These are phyloP conservation scores for Rhodocollybia butyracea DNA, from an alignment of 768 basidiomycete species.

Conservation along the genomic window DNA sequence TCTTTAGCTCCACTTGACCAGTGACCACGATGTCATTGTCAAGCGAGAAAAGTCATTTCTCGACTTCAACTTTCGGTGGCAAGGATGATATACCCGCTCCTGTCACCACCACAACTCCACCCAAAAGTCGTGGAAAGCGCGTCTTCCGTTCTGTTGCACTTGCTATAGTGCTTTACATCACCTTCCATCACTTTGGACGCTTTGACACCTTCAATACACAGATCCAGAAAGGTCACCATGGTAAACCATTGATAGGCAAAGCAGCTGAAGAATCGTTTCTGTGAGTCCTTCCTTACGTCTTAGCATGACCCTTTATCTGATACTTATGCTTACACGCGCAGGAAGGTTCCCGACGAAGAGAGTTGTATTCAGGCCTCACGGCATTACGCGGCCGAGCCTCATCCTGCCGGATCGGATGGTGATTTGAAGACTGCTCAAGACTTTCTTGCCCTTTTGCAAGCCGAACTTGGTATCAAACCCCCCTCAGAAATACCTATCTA, in stretches of 20 bases:
- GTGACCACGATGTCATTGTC: slow-evolving; percentile 6
- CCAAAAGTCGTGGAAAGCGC: background rate
- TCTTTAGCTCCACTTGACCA: background rate
- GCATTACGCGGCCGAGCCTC: slow-evolving; percentile 50
- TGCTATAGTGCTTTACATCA: background rate
- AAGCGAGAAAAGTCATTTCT: background rate
- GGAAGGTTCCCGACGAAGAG: slow-evolving; percentile 48
- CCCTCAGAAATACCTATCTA: slow-evolving; percentile 39
- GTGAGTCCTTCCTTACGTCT: background rate
- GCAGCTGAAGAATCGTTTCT: slow-evolving; percentile 7
- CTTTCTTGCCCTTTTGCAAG: slow-evolving; percentile 50
- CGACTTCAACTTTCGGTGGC: background rate
- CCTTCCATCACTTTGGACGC: background rate
- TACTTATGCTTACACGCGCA: slow-evolving; percentile 14
- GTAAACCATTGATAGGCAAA: background rate
- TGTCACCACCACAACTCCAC: background rate
- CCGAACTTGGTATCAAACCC: slow-evolving; percentile 40
- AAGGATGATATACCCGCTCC: background rate
- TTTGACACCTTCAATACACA: no score
- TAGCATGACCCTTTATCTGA: background rate
- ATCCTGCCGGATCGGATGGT: slow-evolving; percentile 54
- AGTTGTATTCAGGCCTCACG: slow-evolving; percentile 51
- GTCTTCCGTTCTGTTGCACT: background rate
- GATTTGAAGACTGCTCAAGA: slow-evolving; percentile 58
- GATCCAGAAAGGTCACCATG: background rate